Base-by-base conservation (phyloP, 2,329 filamentous ascomycete genomes). In the Hypomyces rosellus region DNA sequence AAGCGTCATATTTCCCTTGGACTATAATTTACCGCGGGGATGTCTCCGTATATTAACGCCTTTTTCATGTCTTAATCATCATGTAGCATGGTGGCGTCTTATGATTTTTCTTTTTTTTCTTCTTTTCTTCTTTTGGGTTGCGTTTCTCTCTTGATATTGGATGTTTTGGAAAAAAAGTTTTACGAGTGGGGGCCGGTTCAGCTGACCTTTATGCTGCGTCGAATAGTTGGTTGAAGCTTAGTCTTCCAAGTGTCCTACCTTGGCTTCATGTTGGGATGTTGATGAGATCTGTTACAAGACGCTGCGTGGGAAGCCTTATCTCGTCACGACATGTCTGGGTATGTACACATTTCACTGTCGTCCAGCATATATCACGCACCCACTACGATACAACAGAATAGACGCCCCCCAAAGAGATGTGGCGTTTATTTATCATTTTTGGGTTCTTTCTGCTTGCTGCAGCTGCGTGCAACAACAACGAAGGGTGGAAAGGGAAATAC, bases 11-110 rank as follows among this genome's bases (percentile, higher is more conserved):
- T 8, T 30, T 30, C 25, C 25, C 25, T 30, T 30, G 25, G 6
- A 6, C 25, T 30, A 30, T 30, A 30, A 7, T 8, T 30, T 30
- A 30, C 25, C 25, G 9, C 9, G 25, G 25, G 9, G 25, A 20
- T 30, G 9, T 30, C 25, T 30, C 25, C 22, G 50, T 53, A 51
- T 42, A 20, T 50, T 59, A 55, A 58, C 57, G 60, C 53, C 55
- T 54, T 56, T 61, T 59, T 53, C 42, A 56, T 59, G 57, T 60
- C 51, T 34, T 50, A 54, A 60, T 63, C 60, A 64, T 66, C 55
- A 64, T 65, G 60, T 59, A 65, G 66, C 66, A 66, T 67, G 62
- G 61, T 55, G 66, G 65, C 64, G 65, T 68, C 62, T 30, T 62
- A 36, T 57, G 55, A 56, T 57, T 53, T 45, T 56, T 56, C 55